Percentiles rank a stretch among this genome's conserved stretches.
Conservation (phyloP, 2,329 filamentous ascomycete species). For the Alternaria postmessia region DNA sequence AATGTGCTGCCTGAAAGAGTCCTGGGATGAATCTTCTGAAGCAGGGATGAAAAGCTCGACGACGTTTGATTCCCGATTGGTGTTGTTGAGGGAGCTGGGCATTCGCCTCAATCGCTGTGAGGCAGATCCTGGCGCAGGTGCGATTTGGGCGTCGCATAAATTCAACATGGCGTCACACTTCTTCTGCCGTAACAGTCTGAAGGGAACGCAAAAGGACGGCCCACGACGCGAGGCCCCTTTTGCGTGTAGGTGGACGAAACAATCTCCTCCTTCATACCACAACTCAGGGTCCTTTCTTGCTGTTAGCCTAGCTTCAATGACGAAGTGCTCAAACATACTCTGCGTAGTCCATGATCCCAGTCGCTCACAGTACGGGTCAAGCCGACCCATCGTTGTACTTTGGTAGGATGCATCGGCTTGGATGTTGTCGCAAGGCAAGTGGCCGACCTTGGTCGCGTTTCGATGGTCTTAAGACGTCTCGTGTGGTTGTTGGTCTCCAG, state of each 20-base stretch:
- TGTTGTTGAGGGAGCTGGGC: slow-evolving; percentile 51
- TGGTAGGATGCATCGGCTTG: slow-evolving; percentile 31
- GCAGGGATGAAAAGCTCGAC: slow-evolving; percentile 75
- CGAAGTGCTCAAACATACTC: slow-evolving; percentile 44
- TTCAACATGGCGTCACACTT: slow-evolving; percentile 69
- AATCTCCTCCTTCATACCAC: slow-evolving; percentile 73
- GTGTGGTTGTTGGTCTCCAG: neutral
- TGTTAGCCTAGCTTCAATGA: slow-evolving; percentile 12
- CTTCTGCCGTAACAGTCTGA: slow-evolving; percentile 64
- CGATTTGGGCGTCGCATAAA: slow-evolving; percentile 48
- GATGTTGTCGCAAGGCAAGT: slow-evolving; percentile 27
- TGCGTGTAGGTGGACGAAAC: slow-evolving; percentile 73
- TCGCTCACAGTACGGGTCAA: slow-evolving; percentile 40
- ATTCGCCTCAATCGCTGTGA: slow-evolving; percentile 19
- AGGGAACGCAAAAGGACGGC: slow-evolving; percentile 72
- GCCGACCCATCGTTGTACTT: slow-evolving; percentile 47
- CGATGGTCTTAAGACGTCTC: neutral
- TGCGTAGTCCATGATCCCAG: slow-evolving; percentile 57
- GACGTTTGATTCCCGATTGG: slow-evolving; percentile 40
- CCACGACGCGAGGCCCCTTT: slow-evolving; percentile 70
- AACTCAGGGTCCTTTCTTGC: slow-evolving; percentile 71
- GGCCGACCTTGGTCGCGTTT: slow-evolving; percentile 24
- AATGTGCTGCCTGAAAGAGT: slow-evolving; percentile 69
- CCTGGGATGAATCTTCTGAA: slow-evolving; percentile 62
- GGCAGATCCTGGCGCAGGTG: slow-evolving; percentile 20